These are phyloP conservation scores for Solanum sparsipilum DNA, from an alignment of 257 asterid genomes.

Conservation along the genomic window DNA sequence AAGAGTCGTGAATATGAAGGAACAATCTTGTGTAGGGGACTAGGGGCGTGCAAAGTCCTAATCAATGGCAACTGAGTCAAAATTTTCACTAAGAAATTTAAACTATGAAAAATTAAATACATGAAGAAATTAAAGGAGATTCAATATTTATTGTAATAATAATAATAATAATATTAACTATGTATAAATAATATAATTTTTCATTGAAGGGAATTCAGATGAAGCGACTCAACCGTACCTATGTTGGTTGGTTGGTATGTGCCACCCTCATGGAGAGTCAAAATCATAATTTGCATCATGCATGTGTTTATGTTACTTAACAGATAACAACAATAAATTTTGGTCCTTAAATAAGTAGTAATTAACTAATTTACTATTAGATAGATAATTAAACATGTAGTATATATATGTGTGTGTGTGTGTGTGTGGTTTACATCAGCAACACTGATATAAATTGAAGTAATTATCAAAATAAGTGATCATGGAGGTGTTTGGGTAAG, in stretches of 20 bases:
- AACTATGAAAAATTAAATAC: background rate
- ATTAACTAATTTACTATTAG: background rate
- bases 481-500: background rate
- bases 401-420: too few relatives aligned
- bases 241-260: background rate
- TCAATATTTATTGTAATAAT: too few relatives aligned
- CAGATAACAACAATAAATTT: background rate
- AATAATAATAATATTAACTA: too few relatives aligned
- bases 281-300: background rate
- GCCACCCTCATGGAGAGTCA: background rate
- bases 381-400: background rate
- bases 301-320: background rate
- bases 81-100: background rate
- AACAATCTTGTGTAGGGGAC: background rate
- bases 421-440: background rate
- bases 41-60: background rate
- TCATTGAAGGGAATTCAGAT: accelerated
- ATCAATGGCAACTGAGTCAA: background rate
- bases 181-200: too few relatives aligned
- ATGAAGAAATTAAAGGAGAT: too few relatives aligned
- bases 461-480: background rate
- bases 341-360: background rate
- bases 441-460: background rate
- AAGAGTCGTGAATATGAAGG: background rate
- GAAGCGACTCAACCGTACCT: background rate